A percentile compares a stretch with the other conserved stretches of the same genome.
Evolutionary conservation across 495 filamentous ascomycete genomes (phyloP).

Genomic region (Penicillium pancosmium): DNA sequence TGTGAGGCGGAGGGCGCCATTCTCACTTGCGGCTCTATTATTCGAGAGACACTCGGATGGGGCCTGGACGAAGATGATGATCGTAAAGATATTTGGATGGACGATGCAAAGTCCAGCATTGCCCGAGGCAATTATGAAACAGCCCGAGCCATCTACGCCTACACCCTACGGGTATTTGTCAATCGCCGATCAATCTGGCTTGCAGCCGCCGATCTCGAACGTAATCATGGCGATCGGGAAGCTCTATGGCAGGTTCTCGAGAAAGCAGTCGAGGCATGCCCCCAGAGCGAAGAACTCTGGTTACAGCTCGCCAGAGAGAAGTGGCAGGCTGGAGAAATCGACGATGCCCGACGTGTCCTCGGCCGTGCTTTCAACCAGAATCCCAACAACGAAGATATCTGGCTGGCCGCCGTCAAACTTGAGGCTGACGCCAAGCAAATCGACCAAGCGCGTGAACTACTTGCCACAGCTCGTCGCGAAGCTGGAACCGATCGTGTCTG

Average conservation of each 20-base stretch:
- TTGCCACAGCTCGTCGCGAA: slow-evolving; percentile 77
- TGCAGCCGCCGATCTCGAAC: slow-evolving; percentile 87
- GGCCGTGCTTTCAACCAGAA: slow-evolving; percentile 89
- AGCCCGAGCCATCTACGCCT: slow-evolving; percentile 89
- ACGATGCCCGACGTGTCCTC: slow-evolving; percentile 81
- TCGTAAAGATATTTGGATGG: slow-evolving; percentile 91
- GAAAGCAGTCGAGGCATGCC: slow-evolving; percentile 91
- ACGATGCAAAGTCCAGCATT: slow-evolving; percentile 82
- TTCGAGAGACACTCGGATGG: slow-evolving; percentile 91
- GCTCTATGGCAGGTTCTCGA: slow-evolving; percentile 82
- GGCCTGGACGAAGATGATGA: slow-evolving; percentile 96
- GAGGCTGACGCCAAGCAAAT: slow-evolving; percentile 84
- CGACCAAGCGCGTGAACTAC: slow-evolving; percentile 76
- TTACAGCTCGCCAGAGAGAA: slow-evolving; percentile 94
- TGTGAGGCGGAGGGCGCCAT: slow-evolving; percentile 92
- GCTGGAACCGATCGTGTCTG: slow-evolving; percentile 94
- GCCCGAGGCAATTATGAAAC: slow-evolving; percentile 81
- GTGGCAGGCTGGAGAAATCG: slow-evolving; percentile 80
- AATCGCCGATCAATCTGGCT: slow-evolving; percentile 84
- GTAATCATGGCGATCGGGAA: slow-evolving; percentile 85
- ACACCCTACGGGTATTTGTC: slow-evolving; percentile 83
- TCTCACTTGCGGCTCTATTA: slow-evolving; percentile 83
- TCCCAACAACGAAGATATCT: slow-evolving; percentile 95
- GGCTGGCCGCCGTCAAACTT: slow-evolving; percentile 91
- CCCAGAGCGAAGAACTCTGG: slow-evolving; percentile 89